Conservation (phyloP, 1,139 yeast species). For the Pneumocystis sp. region DNA sequence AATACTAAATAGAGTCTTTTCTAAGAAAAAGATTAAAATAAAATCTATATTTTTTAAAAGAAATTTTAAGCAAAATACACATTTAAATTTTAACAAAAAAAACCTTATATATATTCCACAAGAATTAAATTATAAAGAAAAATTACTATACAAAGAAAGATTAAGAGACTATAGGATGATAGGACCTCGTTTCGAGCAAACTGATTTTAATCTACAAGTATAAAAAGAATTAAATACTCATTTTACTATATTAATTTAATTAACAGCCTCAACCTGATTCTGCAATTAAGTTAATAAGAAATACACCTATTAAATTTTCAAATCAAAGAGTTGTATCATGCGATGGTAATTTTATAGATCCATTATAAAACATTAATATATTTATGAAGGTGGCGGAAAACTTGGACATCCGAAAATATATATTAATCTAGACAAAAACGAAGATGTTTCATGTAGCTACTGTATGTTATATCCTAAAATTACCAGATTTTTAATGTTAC, state of each 20-base stretch:
- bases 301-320: slow-evolving; percentile 56
- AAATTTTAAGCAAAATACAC: neutral
- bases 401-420: slow-evolving; percentile 77
- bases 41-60: neutral
- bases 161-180: slow-evolving; percentile 21
- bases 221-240: neutral
- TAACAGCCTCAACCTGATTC: slow-evolving; percentile 68
- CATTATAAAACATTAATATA: neutral
- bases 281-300: slow-evolving; percentile 67
- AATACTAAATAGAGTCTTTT: neutral
- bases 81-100: neutral
- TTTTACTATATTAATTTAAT: slow-evolving; percentile 11
- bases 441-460: slow-evolving; percentile 60
- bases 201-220: slow-evolving; percentile 32
- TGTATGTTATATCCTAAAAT: slow-evolving; percentile 26
- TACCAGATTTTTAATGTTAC: neutral
- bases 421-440: slow-evolving; percentile 65
- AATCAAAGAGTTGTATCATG: slow-evolving; percentile 60
- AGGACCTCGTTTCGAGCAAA: slow-evolving; percentile 60
- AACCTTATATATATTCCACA: neutral
- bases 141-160: neutral
- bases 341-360: slow-evolving; percentile 33
- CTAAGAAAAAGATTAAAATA: neutral
- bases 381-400: slow-evolving; percentile 32
- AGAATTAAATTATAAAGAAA: neutral